Conservation (phyloP, 495 filamentous ascomycete genomes). For the Glarea lozoyensis region DNA sequence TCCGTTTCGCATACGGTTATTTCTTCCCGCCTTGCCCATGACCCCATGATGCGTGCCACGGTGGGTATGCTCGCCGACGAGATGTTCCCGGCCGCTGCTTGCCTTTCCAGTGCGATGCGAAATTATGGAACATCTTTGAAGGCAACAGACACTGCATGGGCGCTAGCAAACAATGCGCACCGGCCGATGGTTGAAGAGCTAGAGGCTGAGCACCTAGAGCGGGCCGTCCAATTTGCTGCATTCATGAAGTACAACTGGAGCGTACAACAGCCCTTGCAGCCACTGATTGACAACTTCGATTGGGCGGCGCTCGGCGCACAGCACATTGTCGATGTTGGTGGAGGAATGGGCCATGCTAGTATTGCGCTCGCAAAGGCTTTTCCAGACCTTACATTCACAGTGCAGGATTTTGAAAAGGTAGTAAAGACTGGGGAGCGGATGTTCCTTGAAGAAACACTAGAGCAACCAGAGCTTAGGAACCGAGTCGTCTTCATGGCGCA, state of each 20-base stretch:
- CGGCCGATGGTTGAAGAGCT: slow-evolving; percentile 5
- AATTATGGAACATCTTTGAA: slow-evolving; percentile 22
- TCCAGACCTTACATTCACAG: slow-evolving; percentile 21
- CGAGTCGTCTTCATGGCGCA: slow-evolving; percentile 30
- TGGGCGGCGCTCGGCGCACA: slow-evolving; percentile 8
- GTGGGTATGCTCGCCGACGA: slow-evolving; percentile 11
- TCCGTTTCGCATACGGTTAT: slow-evolving; percentile 24
- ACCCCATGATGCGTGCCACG: slow-evolving; percentile 6
- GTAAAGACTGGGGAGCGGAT: too few relatives aligned
- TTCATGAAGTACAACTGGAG: slow-evolving; percentile 8
- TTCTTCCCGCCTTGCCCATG: slow-evolving; percentile 13
- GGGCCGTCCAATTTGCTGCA: slow-evolving; percentile 5
- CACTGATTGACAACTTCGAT: slow-evolving; percentile 5
- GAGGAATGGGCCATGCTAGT: slow-evolving; percentile 23
- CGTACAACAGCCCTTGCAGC: slow-evolving; percentile 4
- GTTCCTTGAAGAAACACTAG: slow-evolving; percentile 5
- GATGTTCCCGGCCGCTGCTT: slow-evolving; percentile 5
- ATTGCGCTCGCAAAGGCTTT: slow-evolving; percentile 23
- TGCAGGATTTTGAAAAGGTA: too few relatives aligned
- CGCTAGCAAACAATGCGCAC: slow-evolving; percentile 3
- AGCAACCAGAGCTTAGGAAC: slow-evolving; percentile 6
- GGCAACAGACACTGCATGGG: slow-evolving; percentile 11
- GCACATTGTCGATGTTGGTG: slow-evolving; percentile 21
- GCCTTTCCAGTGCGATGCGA: slow-evolving; percentile 19
- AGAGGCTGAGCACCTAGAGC: slow-evolving; percentile 3